Conservation (phyloP, 2,329 filamentous ascomycete genomes). For the Cadophora malorum region DNA sequence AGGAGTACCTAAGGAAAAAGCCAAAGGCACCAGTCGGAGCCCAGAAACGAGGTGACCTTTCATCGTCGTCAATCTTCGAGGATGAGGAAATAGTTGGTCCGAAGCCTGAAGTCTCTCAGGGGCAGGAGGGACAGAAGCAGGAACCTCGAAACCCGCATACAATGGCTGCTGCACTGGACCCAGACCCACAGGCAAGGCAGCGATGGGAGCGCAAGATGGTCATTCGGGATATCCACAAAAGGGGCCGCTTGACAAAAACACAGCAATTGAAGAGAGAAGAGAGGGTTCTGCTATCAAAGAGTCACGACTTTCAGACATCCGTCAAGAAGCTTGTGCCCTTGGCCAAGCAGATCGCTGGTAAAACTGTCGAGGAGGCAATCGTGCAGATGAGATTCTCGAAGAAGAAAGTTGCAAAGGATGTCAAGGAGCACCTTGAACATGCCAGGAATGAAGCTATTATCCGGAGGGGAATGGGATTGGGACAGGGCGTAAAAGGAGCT, state of each 20-base stretch:
- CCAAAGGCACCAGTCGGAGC: conserved; percentile 45
- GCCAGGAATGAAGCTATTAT: conserved; percentile 84
- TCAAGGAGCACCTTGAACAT: conserved; percentile 78
- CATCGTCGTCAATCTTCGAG: conserved; percentile 59
- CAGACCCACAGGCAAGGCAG: conserved; percentile 72
- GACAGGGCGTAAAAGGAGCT: conserved; percentile 43
- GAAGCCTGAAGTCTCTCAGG: conserved; percentile 17
- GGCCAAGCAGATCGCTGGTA: conserved; percentile 87
- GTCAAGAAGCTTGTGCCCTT: conserved; percentile 91
- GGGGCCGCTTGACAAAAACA: conserved; percentile 69
- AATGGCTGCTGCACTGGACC: conserved; percentile 73
- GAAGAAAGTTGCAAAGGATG: conserved; percentile 87
- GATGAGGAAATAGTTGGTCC: conserved; percentile 47
- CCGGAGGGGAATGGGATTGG: conserved; percentile 82
- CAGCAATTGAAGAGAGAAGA: conserved; percentile 72
- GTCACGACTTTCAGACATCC: conserved; percentile 79
- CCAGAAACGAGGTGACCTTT: conserved; percentile 52
- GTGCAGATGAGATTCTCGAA: conserved; percentile 94
- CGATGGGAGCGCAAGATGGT: conserved; percentile 87
- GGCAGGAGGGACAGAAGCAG: conserved; percentile 35
- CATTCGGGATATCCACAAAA: conserved; percentile 72
- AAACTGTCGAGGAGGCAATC: conserved; percentile 92
- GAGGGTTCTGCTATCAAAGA: conserved; percentile 63
- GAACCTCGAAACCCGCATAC: conserved; percentile 53
- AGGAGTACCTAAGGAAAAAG: conserved; percentile 57